Conservation (phyloP, 805 yeast species). For the Candida chilensis region DNA sequence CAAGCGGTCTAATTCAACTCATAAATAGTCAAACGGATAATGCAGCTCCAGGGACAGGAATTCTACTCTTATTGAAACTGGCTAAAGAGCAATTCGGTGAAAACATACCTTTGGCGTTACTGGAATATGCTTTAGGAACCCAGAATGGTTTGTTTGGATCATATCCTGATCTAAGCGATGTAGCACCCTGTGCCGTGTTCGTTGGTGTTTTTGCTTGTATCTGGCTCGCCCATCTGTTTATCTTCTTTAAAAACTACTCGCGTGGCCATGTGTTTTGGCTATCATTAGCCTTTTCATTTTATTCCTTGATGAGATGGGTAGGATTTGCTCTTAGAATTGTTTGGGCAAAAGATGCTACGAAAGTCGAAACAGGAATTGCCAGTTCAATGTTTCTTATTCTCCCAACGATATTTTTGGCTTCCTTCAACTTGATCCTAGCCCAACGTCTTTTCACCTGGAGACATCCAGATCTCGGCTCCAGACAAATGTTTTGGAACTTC, state of each 20-base stretch:
- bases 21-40: no score
- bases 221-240: slow-evolving; percentile 11
- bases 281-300: slow-evolving; percentile 18
- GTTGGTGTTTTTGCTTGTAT: slow-evolving; percentile 16
- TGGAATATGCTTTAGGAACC: slow-evolving; percentile 3
- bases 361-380: slow-evolving; percentile 13
- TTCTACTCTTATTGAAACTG: no score
- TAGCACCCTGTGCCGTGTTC: slow-evolving; percentile 19
- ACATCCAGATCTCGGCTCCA: slow-evolving; percentile 30
- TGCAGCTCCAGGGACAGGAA: no score
- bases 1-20: no score
- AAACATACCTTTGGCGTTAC: no score
- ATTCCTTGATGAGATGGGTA: slow-evolving; percentile 15
- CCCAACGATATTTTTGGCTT: slow-evolving; percentile 19
- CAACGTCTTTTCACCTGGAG: slow-evolving; percentile 32
- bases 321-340: slow-evolving; percentile 17
- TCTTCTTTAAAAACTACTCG: slow-evolving; percentile 16
- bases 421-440: slow-evolving; percentile 26
- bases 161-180: slow-evolving; percentile 16
- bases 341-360: slow-evolving; percentile 17
- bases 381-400: slow-evolving; percentile 19
- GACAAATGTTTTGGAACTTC: slow-evolving; percentile 18
- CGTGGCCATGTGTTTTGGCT: slow-evolving; percentile 24
- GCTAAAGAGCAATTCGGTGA: no score
- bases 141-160: slow-evolving; percentile 21